These are phyloP conservation scores for Arthrobotrys iridis DNA, from an alignment of 2,329 filamentous ascomycete genomes.

Conservation along the genomic window DNA sequence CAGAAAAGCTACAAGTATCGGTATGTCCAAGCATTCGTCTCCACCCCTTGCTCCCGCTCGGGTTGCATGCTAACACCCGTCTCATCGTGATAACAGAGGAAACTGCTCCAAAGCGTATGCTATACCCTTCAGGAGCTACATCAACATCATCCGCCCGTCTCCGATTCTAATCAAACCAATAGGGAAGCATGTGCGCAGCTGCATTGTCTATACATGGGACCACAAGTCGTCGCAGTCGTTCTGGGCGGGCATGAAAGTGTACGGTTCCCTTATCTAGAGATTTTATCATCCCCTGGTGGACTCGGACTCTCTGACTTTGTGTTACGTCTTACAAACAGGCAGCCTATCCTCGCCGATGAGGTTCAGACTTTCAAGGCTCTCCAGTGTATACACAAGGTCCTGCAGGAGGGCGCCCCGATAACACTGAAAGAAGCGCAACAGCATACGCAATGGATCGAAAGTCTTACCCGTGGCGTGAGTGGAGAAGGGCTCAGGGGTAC, in stretches of 20 bases:
- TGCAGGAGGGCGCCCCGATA: conserved; percentile 93
- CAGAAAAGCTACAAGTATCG: conserved; percentile 74
- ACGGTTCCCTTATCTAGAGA: conserved; percentile 62
- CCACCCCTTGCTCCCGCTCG: conserved; percentile 17
- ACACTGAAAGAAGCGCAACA: conserved; percentile 87
- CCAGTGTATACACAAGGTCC: conserved; percentile 95
- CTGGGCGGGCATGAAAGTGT: conserved; percentile 99
- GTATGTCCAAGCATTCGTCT: conserved; percentile 30
- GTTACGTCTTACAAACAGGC: conserved; percentile 66
- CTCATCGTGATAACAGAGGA: conserved; percentile 67
- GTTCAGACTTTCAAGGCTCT: conserved; percentile 98
- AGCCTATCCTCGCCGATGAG: conserved; percentile 97
- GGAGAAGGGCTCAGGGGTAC: conserved; percentile 83
- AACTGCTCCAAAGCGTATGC: conserved; percentile 73
- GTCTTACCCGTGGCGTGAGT: conserved; percentile 81
- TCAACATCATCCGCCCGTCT: not conserved
- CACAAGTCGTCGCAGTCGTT: conserved; percentile 95
- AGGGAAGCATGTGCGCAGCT: conserved; percentile 95
- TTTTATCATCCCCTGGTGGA: conserved; percentile 11
- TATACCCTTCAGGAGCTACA: not conserved
- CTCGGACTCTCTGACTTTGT: not conserved
- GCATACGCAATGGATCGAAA: conserved; percentile 91
- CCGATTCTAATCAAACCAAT: conserved; percentile 28
- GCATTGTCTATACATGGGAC: conserved; percentile 99
- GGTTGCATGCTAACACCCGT: conserved; percentile 20